These are phyloP conservation scores for Triglochin maritima DNA, from an alignment of 106 monocot genomes.

Conservation along the genomic window DNA sequence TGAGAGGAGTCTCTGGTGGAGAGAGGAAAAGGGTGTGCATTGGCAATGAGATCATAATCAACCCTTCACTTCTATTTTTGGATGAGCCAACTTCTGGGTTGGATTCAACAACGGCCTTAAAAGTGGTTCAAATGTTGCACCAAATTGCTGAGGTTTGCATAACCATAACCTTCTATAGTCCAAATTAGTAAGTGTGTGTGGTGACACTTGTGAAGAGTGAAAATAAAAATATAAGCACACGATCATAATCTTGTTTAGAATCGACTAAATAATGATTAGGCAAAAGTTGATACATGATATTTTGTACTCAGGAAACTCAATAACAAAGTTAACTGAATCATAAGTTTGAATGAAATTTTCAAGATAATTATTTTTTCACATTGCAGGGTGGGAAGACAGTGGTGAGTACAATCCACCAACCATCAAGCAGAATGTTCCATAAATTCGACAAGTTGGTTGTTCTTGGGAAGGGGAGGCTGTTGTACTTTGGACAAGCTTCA, in stretches of 20 bases:
- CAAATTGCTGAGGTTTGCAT: slow-evolving; percentile 52
- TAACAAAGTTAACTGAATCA: not conserved
- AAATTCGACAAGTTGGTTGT: slow-evolving; percentile 72
- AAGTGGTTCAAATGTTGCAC: slow-evolving; percentile 48
- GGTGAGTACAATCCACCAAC: slow-evolving; percentile 75
- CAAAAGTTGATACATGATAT: too few relatives aligned
- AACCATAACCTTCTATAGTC: not conserved
- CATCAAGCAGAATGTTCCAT: slow-evolving; percentile 79
- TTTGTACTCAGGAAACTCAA: not conserved
- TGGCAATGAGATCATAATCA: slow-evolving; percentile 75
- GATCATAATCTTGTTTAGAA: too few relatives aligned
- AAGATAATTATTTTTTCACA: not conserved
- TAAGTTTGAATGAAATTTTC: not conserved
- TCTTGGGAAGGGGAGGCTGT: slow-evolving; percentile 61
- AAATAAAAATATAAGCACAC: not conserved
- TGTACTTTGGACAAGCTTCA: slow-evolving; percentile 75
- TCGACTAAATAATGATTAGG: too few relatives aligned
- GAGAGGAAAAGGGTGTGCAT: slow-evolving; percentile 87
- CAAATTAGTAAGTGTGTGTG: not conserved
- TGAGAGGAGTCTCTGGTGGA: slow-evolving; percentile 74
- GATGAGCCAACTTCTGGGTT: slow-evolving; percentile 85
- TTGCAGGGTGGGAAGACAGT: slow-evolving; percentile 71
- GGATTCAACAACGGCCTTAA: slow-evolving; percentile 75
- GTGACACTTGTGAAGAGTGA: not conserved
- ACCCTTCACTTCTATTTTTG: slow-evolving; percentile 67